These are phyloP conservation scores for Aspergillus bombycis DNA, from an alignment of 2,329 filamentous ascomycete species.

Conservation along the genomic window DNA sequence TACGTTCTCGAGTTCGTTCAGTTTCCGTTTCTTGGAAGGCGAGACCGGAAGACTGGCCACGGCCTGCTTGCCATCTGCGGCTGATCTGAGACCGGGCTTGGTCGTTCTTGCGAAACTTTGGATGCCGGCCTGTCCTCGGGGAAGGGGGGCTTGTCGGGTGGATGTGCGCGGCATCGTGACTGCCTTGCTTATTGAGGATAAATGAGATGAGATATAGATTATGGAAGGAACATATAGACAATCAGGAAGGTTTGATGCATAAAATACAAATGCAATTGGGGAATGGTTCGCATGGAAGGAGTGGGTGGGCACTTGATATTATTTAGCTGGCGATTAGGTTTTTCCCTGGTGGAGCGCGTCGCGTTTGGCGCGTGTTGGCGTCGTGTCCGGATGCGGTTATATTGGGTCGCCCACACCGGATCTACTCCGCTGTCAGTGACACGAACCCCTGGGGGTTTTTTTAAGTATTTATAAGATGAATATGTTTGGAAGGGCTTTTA, in stretches of 20 bases:
- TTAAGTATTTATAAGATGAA: not conserved
- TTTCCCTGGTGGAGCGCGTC: slow-evolving; percentile 20
- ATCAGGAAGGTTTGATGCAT: slow-evolving; percentile 12
- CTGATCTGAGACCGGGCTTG: slow-evolving; percentile 39
- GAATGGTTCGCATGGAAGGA: slow-evolving; percentile 10
- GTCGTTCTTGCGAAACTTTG: slow-evolving; percentile 49
- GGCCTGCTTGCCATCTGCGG: slow-evolving; percentile 35
- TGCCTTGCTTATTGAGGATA: slow-evolving; percentile 19
- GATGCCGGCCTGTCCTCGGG: slow-evolving; percentile 44
- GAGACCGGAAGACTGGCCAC: slow-evolving; percentile 32
- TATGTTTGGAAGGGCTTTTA: not conserved
- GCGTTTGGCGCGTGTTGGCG: slow-evolving; percentile 24
- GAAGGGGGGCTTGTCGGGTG: slow-evolving; percentile 34
- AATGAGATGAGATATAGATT: slow-evolving; percentile 14
- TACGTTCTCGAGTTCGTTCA: slow-evolving; percentile 38
- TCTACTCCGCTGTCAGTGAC: not conserved
- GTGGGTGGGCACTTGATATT: not conserved
- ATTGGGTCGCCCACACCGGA: slow-evolving; percentile 9
- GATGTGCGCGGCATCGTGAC: slow-evolving; percentile 38
- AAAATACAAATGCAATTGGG: slow-evolving; percentile 10
- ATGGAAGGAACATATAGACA: slow-evolving; percentile 14
- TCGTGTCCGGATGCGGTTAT: slow-evolving; percentile 18
- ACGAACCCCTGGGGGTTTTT: not conserved
- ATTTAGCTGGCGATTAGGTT: slow-evolving; percentile 11
- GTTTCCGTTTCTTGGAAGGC: slow-evolving; percentile 46